Evolutionary conservation across 225 moss, liverwort and hornwort genomes (phyloP), one percentile per base, ranked within the genome.

Genomic region (Sphagnum contortum): DNA sequence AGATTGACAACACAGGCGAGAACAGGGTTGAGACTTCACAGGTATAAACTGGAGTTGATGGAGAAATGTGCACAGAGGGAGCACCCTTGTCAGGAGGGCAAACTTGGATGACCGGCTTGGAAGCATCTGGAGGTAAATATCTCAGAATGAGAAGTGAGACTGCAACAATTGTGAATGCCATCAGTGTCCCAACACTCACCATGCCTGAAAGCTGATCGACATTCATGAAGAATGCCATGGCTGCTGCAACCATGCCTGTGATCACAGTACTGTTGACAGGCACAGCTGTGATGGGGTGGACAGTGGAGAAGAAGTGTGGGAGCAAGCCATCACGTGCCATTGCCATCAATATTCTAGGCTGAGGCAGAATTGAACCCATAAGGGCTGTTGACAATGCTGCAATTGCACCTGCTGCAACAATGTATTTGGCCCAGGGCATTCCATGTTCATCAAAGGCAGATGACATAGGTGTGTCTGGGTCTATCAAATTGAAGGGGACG

Each of bases 291-390:
- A 49, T 57, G 47, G 76, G 73, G 75, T 90, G 84, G 5, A 98
- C 58, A 44, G 64, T 71, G 45, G 90, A 71, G 71, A 98, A 84
- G 68, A 98, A 93, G 4, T 78, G 80, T 5, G 96, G 96, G 12
- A 98, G 80, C 70, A 98, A 80, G 14, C 93, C 93, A 75, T 98
- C 96, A 67, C 96, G 86, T 9, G 92, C 83, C 96, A 98, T 98
- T 6, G 96, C 96, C 96, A 98, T 91, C 72, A 93, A 68, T 48
- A 98, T 98, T 84, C 96, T 92, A 66, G 96, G 96, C 96, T 98
- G 96, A 73, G 96, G 96, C 59, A 98, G 83, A 64, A 98, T 76
- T 65, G 96, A 98, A 64, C 96, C 96, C 92, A 93, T 79, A 47
- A 98, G 85, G 44, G 87, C 87, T 45, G 93, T 98, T 5, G 87